Evolutionary conservation across 495 filamentous ascomycete genomes (phyloP).

Genomic region (Aspergillus leporis): DNA sequence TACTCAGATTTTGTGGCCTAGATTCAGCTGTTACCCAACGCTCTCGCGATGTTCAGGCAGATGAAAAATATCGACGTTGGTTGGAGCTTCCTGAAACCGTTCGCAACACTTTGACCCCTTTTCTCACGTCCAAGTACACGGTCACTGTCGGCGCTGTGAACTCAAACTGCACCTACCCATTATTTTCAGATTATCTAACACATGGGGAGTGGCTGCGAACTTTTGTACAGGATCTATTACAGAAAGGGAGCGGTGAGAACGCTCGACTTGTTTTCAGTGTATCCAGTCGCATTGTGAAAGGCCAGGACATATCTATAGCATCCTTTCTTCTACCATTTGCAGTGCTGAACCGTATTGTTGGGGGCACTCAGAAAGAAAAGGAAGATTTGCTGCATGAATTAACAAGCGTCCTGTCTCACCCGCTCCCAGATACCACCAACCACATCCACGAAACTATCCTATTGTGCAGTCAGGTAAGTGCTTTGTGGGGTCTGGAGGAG

Average conservation of each 20-base stretch:
- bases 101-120: slow-evolving; percentile 79
- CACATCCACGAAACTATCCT: slow-evolving; percentile 67
- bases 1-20: slow-evolving; percentile 75
- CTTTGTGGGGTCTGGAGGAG: background rate
- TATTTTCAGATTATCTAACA: slow-evolving; percentile 62
- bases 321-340: slow-evolving; percentile 86
- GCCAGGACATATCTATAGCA: slow-evolving; percentile 78
- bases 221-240: slow-evolving; percentile 79
- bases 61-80: slow-evolving; percentile 70
- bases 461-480: slow-evolving; percentile 75
- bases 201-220: slow-evolving; percentile 79
- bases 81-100: slow-evolving; percentile 68
- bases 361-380: slow-evolving; percentile 63
- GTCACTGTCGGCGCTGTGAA: slow-evolving; percentile 57
- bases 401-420: slow-evolving; percentile 61
- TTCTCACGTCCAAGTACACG: slow-evolving; percentile 76
- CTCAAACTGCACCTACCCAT: slow-evolving; percentile 67
- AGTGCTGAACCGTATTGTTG: slow-evolving; percentile 74
- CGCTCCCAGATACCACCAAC: slow-evolving; percentile 55
- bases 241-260: slow-evolving; percentile 67
- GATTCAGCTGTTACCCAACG: slow-evolving; percentile 56
- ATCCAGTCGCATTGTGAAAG: slow-evolving; percentile 74
- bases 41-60: slow-evolving; percentile 50
- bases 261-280: slow-evolving; percentile 74
- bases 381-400: slow-evolving; percentile 72